Evolutionary conservation across 1,284 basidiomycete genomes (phyloP), one percentile per base, ranked within the genome.

Genomic region (Wallemia hederae): DNA sequence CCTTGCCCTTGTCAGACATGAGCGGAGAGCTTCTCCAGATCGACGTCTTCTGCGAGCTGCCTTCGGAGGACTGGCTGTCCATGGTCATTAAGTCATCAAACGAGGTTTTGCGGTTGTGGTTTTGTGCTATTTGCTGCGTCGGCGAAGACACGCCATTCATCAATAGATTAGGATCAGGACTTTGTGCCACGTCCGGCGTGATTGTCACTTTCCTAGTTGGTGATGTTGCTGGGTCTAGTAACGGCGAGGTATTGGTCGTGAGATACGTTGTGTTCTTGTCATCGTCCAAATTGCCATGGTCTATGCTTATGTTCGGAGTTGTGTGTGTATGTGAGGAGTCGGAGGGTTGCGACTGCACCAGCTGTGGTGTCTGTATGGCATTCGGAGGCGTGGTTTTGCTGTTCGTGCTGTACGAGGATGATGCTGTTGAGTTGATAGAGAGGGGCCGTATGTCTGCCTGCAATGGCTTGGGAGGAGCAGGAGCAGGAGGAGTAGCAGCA

Each of bases 81-180:
- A 49, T 49, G 5, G 39, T 49, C 39, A 49, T 64, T 63, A 29
- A 60, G 64, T 65, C 7, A 67, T 49, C 39, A 65, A 55, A 67
- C 67, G 60, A 67, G 66, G 55, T 65, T 66, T 3, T 69, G 39
- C n/a, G 59, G 59, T 11, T 61, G 24, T 59, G 61, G 24, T 27
- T 63, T 57, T 63, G 75, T 73, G 59, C 62, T 74, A 73, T 66
- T 77, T 69, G 61, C 75, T 69, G 25, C 72, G 70, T 63, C 75
- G 79, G 22, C 75, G 73, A 22, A 74, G 68, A 24, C 76, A 64
- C 1, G 69, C 77, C 55, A 67, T 75, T 60, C 5, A 49, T 49
- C 22, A 49, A 49, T n/a, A 49, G 77, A 68, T 80, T 81, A 66
- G 76, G 75, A 70, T 65, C 24, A 19, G 25, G n/a, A 55, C 55